A percentile compares a stretch with the other conserved stretches of the same genome.
Conservation (phyloP, 805 yeast genomes). For the Candida ortonii region DNA sequence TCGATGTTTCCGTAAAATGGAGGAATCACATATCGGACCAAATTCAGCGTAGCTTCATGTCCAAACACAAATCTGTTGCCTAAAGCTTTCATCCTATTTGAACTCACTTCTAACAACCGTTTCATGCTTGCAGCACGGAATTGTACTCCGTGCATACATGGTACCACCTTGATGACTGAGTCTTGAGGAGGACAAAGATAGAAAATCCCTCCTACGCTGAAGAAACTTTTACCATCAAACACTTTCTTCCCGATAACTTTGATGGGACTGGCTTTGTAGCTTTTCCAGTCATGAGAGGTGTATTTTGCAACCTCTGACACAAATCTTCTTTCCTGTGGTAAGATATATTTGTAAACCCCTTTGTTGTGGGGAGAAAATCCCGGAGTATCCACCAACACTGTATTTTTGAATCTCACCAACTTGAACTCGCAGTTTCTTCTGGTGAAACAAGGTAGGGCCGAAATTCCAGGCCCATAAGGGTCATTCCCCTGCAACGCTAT, state of each 20-base stretch:
- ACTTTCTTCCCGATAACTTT: slow-evolving; percentile 13
- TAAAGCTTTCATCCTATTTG: slow-evolving; percentile 27
- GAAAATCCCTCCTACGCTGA: slow-evolving; percentile 59
- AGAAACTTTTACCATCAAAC: slow-evolving; percentile 25
- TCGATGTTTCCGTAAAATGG: slow-evolving; percentile 71
- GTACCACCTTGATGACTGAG: slow-evolving; percentile 46
- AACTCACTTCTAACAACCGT: slow-evolving; percentile 31
- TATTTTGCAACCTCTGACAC: slow-evolving; percentile 8
- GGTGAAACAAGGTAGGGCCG: slow-evolving; percentile 70
- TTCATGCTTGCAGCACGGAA: slow-evolving; percentile 33
- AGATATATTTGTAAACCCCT: slow-evolving; percentile 32
- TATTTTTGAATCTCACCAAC: slow-evolving; percentile 25
- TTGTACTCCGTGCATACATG: slow-evolving; percentile 41
- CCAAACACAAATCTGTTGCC: slow-evolving; percentile 20
- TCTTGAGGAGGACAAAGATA: slow-evolving; percentile 53
- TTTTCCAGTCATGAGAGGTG: slow-evolving; percentile 7
- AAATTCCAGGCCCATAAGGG: slow-evolving; percentile 43
- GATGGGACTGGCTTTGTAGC: slow-evolving; percentile 7
- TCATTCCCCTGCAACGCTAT: slow-evolving; percentile 24
- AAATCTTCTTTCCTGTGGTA: slow-evolving; percentile 10
- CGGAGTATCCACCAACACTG: slow-evolving; percentile 43
- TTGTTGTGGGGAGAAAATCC: slow-evolving; percentile 36
- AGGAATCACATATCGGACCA: slow-evolving; percentile 54
- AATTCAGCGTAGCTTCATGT: slow-evolving; percentile 28
- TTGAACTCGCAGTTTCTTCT: slow-evolving; percentile 45